phyloP scores from a whole-genome alignment of 805 yeast genomes.

The Lachancea lanzarotensis region DNA sequence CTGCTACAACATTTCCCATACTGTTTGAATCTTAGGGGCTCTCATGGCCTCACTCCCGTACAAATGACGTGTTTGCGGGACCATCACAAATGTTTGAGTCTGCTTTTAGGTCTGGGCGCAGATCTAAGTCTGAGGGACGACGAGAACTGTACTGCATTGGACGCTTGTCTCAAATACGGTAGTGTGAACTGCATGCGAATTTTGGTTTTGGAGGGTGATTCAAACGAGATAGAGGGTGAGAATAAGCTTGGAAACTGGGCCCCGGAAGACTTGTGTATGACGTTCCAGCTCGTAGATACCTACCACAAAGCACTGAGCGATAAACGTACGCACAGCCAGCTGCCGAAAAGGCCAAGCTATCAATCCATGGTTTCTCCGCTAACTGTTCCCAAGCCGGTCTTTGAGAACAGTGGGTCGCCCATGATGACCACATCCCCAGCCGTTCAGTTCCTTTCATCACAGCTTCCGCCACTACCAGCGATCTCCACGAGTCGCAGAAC shows the following conservation, averaged over 20 bases:
- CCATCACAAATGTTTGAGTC: constrained; percentile 53
- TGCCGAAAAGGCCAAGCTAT: constrained; percentile 16
- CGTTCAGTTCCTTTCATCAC: constrained; percentile 6
- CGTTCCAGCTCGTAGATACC: constrained; percentile 43
- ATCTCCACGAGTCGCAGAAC: constrained; percentile 23
- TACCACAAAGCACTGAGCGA: constrained; percentile 32
- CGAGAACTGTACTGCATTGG: constrained; percentile 77
- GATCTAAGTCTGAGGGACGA: constrained; percentile 65
- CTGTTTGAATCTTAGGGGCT: constrained; percentile 44
- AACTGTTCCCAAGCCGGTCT: constrained; percentile 18
- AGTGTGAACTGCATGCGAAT: constrained; percentile 49
- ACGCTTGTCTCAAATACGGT: constrained; percentile 71
- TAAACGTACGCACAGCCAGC: constrained; percentile 10
- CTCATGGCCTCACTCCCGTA: constrained; percentile 52
- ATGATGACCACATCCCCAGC: constrained; percentile 14
- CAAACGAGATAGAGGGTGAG: constrained; percentile 41
- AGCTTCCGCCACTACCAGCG: constrained; percentile 19
- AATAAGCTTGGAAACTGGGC: constrained; percentile 64
- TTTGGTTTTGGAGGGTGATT: constrained; percentile 39
- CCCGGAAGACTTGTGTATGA: constrained; percentile 54
- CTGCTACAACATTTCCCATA: constrained; percentile 59
- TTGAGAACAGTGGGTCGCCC: constrained; percentile 29
- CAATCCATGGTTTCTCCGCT: constrained; percentile 25
- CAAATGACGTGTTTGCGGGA: constrained; percentile 61
- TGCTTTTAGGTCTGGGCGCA: constrained; percentile 69